A percentile compares a stretch with the other conserved stretches of the same genome.
Conservation (phyloP, 129 eudicot genomes). For the Centella asiatica region DNA sequence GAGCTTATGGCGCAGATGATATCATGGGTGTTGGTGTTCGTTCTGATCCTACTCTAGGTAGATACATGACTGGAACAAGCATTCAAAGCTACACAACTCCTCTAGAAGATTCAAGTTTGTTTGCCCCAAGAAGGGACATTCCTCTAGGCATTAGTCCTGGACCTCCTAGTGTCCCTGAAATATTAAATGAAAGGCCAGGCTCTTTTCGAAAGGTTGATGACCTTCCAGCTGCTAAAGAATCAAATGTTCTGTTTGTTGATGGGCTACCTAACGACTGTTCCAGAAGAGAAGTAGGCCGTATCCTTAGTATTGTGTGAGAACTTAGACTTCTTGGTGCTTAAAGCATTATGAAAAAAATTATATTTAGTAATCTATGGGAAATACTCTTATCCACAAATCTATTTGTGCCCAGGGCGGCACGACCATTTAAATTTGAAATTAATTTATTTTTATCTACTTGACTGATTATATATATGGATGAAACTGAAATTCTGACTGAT, state of each 20-base stretch:
- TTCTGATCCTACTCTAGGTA: slow-evolving; percentile 36
- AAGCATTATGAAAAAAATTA: not conserved
- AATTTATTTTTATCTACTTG: no score
- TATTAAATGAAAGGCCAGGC: slow-evolving; percentile 33
- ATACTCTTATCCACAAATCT: no score
- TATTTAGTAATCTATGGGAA: no score
- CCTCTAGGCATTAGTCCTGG: slow-evolving; percentile 27
- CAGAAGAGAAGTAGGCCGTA: slow-evolving; percentile 90
- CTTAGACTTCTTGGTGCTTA: not conserved
- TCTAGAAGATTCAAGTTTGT: slow-evolving; percentile 31
- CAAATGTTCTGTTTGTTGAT: slow-evolving; percentile 76
- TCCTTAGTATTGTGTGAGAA: slow-evolving; percentile 46
- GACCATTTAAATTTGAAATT: no score
- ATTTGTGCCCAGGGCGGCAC: no score
- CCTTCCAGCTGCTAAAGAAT: slow-evolving; percentile 34
- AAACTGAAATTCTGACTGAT: not conserved
- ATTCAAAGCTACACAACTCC: slow-evolving; percentile 33
- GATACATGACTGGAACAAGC: slow-evolving; percentile 29
- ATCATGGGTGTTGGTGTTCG: slow-evolving; percentile 30
- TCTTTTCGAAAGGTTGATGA: slow-evolving; percentile 46
- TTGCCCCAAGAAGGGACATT: slow-evolving; percentile 34
- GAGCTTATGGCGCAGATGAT: slow-evolving; percentile 39
- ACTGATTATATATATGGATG: not conserved
- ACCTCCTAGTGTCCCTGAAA: slow-evolving; percentile 35
- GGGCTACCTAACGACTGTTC: slow-evolving; percentile 80